phyloP scores from a whole-genome alignment of 2,329 filamentous ascomycete species.

The Fulvia fulva region DNA sequence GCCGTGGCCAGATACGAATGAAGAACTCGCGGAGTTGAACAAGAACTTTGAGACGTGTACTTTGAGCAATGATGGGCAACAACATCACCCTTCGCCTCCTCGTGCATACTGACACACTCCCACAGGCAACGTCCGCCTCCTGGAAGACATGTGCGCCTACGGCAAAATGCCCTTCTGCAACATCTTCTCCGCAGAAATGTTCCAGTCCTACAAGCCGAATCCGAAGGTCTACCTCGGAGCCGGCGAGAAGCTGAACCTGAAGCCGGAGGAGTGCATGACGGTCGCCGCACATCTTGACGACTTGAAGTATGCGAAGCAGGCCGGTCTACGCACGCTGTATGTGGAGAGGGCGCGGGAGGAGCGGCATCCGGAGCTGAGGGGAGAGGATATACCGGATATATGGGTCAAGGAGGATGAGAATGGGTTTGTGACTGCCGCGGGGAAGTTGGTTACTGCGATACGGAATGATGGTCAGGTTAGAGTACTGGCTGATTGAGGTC shows the following conservation, averaged over 20 bases:
- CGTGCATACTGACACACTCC: not conserved
- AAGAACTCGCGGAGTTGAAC: constrained; percentile 51
- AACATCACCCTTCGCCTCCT: not conserved
- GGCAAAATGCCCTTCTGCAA: constrained; percentile 59
- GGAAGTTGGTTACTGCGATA: constrained; percentile 31
- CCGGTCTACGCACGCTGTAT: constrained; percentile 68
- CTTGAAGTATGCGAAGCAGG: constrained; percentile 60
- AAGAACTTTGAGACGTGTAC: constrained; percentile 57
- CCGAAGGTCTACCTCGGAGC: constrained; percentile 66
- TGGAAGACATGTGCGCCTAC: constrained; percentile 59
- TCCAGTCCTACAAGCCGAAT: constrained; percentile 70
- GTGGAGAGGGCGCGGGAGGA: constrained; percentile 68
- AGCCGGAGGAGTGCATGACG: constrained; percentile 64
- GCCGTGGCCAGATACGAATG: constrained; percentile 63
- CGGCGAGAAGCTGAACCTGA: constrained; percentile 53
- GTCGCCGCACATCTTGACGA: constrained; percentile 73
- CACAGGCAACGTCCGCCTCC: constrained; percentile 58
- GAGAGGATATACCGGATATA: constrained; percentile 62
- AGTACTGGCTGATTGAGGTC: not conserved
- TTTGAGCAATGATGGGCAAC: constrained; percentile 61
- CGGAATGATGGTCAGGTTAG: not conserved
- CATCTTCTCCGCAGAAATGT: constrained; percentile 65
- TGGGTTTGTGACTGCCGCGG: constrained; percentile 47
- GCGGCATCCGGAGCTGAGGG: constrained; percentile 51
- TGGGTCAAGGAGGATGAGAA: constrained; percentile 52